A percentile compares a stretch with the other conserved stretches of the same genome.
Conservation (phyloP, 2,329 filamentous ascomycete genomes). For the Colletotrichum acutatum region DNA sequence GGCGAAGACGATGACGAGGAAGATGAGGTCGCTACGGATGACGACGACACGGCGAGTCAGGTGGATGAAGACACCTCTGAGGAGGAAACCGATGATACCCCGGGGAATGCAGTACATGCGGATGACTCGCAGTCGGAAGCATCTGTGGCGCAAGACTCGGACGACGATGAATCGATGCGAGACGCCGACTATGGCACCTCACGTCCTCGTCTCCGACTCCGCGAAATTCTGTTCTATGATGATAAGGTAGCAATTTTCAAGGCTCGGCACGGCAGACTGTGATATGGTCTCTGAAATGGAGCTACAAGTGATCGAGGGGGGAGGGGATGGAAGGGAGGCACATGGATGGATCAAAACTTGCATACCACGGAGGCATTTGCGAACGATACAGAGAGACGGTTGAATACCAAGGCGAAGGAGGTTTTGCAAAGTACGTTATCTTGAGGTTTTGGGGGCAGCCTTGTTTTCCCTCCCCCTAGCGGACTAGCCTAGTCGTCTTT, state of each 20-base stretch:
- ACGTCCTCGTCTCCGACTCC: constrained; percentile 66
- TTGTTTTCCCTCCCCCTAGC: not conserved
- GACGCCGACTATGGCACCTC: constrained; percentile 53
- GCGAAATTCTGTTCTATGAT: constrained; percentile 87
- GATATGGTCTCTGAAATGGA: not conserved
- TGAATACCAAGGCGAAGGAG: not conserved
- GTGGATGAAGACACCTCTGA: constrained; percentile 45
- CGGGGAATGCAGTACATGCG: constrained; percentile 43
- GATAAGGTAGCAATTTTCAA: constrained; percentile 86
- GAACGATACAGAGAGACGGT: not conserved
- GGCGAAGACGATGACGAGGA: constrained; percentile 49
- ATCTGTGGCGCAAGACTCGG: constrained; percentile 48
- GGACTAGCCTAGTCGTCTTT: not conserved
- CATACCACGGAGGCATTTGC: not conserved
- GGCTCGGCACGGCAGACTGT: constrained; percentile 71
- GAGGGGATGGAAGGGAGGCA: not conserved
- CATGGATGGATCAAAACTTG: not conserved
- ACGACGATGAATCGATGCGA: constrained; percentile 60
- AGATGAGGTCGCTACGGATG: constrained; percentile 48
- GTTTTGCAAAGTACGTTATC: not conserved
- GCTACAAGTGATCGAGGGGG: not conserved
- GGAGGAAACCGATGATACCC: constrained; percentile 44
- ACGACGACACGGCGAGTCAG: constrained; percentile 43
- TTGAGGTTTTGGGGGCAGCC: not conserved
- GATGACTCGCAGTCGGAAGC: constrained; percentile 43